These are phyloP conservation scores for Mycena citricolor DNA, from an alignment of 1,284 basidiomycete species.

Conservation along the genomic window DNA sequence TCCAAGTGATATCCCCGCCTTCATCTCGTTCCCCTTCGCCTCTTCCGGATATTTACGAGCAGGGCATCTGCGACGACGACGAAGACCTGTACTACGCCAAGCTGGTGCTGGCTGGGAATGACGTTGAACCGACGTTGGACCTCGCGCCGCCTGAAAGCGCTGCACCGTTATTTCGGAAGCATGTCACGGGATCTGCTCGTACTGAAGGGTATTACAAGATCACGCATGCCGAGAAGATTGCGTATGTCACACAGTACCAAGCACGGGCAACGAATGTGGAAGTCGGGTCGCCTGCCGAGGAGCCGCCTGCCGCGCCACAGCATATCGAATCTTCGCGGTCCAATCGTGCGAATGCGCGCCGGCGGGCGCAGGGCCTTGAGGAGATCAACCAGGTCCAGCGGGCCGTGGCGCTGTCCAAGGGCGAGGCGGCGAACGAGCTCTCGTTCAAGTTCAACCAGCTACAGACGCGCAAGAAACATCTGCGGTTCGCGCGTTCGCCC, in stretches of 20 bases:
- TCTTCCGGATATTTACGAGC: constrained; percentile 55
- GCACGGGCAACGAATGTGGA: constrained; percentile 47
- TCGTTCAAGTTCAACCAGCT: constrained; percentile 97
- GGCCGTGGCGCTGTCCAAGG: constrained; percentile 72
- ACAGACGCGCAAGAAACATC: constrained; percentile 96
- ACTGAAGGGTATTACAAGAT: constrained; percentile 97
- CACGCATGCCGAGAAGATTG: constrained; percentile 87
- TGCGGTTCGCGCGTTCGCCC: constrained; percentile 92
- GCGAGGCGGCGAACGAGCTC: constrained; percentile 67
- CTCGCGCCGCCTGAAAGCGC: constrained; percentile 30
- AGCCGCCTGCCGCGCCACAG: constrained; percentile 50
- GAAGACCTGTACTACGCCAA: constrained; percentile 90
- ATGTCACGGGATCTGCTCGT: constrained; percentile 80
- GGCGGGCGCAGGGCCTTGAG: constrained; percentile 91
- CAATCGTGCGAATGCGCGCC: constrained; percentile 92
- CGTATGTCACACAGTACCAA: constrained; percentile 82
- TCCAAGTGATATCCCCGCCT: constrained; percentile 40
- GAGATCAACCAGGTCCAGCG: constrained; percentile 86
- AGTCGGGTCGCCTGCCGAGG: constrained; percentile 37
- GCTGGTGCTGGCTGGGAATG: constrained; percentile 50
- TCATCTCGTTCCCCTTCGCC: constrained; percentile 48
- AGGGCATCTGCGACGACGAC: constrained; percentile 78
- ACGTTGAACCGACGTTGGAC: constrained; percentile 29
- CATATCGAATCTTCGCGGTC: constrained; percentile 82
- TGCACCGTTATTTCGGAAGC: constrained; percentile 57